Conservation (phyloP, 495 filamentous ascomycete genomes). For the Aspergillus homomorphus region DNA sequence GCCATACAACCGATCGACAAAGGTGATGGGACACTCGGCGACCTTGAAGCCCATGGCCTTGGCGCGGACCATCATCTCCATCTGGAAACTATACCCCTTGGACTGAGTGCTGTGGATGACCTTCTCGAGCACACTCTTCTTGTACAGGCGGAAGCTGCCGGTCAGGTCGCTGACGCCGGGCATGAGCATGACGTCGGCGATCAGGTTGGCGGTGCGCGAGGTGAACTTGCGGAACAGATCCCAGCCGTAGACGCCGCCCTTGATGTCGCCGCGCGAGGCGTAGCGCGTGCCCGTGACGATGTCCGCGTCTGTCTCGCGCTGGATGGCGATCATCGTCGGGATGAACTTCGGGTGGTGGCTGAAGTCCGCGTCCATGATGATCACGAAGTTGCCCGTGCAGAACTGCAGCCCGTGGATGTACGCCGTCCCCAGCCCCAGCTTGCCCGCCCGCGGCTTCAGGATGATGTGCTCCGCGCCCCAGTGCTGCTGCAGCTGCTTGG, state of each 20-base stretch:
- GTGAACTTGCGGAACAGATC: conserved; percentile 96
- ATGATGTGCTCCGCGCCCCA: conserved; percentile 73
- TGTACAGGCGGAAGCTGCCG: conserved; percentile 91
- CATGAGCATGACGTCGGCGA: conserved; percentile 89
- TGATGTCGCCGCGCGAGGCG: conserved; percentile 54
- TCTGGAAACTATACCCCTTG: conserved; percentile 98
- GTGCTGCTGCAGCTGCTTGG: conserved; percentile 80
- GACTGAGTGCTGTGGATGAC: conserved; percentile 83
- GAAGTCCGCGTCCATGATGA: conserved; percentile 99
- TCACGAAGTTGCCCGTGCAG: conserved; percentile 84
- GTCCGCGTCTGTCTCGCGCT: conserved; percentile 71
- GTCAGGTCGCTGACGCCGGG: conserved; percentile 97
- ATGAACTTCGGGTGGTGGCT: conserved; percentile 98
- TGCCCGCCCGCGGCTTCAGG: conserved; percentile 82
- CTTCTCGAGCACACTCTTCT: conserved; percentile 82
- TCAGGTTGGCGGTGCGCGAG: conserved; percentile 83
- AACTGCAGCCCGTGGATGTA: conserved; percentile 93
- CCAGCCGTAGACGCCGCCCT: conserved; percentile 96
- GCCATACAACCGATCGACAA: conserved; percentile 93
- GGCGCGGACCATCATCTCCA: conserved; percentile 94
- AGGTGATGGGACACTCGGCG: conserved; percentile 90
- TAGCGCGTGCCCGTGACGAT: conserved; percentile 97
- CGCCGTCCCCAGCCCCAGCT: conserved; percentile 93
- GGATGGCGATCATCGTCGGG: conserved; percentile 76
- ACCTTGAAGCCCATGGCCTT: conserved; percentile 90